Percentiles rank a stretch among this genome's conserved stretches.
Conservation (phyloP, 441 rosid species). For the Syzygium syzygioides region DNA sequence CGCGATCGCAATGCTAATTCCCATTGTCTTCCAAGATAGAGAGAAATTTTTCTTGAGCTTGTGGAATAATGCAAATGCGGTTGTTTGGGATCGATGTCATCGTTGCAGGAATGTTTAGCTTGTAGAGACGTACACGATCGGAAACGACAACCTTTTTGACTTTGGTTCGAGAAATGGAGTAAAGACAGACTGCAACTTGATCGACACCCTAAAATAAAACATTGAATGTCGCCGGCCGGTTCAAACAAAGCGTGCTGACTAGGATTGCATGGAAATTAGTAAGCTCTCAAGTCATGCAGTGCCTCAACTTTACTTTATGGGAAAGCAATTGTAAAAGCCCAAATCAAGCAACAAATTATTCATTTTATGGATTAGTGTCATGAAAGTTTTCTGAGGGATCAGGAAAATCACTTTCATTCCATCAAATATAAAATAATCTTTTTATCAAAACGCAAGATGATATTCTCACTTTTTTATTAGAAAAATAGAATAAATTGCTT, state of each 20-base stretch:
- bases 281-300: neutral
- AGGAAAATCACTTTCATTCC: neutral
- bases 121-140: constrained; percentile 18
- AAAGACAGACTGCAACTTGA: neutral
- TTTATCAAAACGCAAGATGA: neutral
- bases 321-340: neutral
- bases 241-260: neutral
- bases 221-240: neutral
- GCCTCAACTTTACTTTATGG: neutral
- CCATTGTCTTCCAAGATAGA: neutral
- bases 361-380: neutral
- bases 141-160: neutral
- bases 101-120: neutral
- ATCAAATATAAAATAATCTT: neutral
- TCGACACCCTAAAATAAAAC: neutral
- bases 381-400: neutral
- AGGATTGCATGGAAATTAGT: neutral
- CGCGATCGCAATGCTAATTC: neutral
- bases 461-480: neutral
- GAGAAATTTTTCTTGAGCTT: neutral
- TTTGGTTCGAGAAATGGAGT: neutral
- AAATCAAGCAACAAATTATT: no score
- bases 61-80: neutral
- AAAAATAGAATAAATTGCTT: neutral
- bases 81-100: rapidly evolving